Evolutionary conservation across 495 filamentous ascomycete genomes (phyloP), one percentile per base, ranked within the genome.

Genomic region (Trichocladium uniseriatum): DNA sequence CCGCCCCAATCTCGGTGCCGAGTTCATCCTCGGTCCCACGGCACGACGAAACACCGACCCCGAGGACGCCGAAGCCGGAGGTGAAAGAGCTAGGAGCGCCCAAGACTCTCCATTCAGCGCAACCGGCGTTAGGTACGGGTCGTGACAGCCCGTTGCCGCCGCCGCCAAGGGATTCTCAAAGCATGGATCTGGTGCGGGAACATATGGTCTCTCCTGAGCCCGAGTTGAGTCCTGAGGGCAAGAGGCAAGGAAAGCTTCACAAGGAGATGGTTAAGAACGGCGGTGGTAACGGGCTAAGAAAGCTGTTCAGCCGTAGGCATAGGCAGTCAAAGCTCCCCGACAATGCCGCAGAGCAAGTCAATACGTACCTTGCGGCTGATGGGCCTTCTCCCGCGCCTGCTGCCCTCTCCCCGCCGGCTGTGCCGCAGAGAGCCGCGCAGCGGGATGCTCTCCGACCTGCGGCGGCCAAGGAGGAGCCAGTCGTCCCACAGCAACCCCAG

Each of bases 301-400:
- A 80, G 66, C 60, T 86, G 46, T 85, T 86, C 56, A 73, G 74
- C 28, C 74, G 79, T 49, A 80, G 74, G 62, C 79, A 79, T 63
- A 76, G 75, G 43, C 55, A 65, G 42, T 76, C 72, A 0, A 76
- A 70, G 62, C 41, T 75, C 29, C 71, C 73, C 15, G 73, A 74
- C 10, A 71, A 72, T 52, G 68, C 72, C 11, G 62, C 71, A 15
- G 56, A 61, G 38, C 64, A 69, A 29, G 38, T 72, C 37, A 70
- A 68, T 47, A 28, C 54, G 27, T 67, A 72, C 55, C 40, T 62
- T 21, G 48, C 49, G 1, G 44, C 51, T 7, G 39, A 56, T 22
- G 47, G 63, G 13, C 49, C 61, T 35, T 13, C 58, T 9, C 52
- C 57, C 28, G 48, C 48, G 10, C 42, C 62, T 34, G 47, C 60